phyloP scores from a whole-genome alignment of 306 rosid species.

The Quercus agrifolia region DNA sequence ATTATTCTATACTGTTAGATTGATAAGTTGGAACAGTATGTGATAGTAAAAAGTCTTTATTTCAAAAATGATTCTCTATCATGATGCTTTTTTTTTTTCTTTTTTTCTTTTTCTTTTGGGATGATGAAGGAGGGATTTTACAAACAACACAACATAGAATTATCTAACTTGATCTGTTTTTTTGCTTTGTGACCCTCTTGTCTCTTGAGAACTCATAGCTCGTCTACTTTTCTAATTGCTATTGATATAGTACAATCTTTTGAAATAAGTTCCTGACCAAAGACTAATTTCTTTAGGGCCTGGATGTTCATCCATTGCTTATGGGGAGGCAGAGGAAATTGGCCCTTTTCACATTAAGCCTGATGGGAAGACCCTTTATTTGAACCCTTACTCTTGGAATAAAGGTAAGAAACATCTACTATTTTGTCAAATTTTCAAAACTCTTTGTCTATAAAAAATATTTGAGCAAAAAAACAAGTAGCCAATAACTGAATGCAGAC shows the following conservation, averaged over 20 bases:
- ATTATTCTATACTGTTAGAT: background rate
- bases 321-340: slow-evolving; percentile 81
- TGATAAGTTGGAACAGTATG: background rate
- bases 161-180: background rate
- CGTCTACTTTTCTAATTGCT: background rate
- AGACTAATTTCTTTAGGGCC: slow-evolving; percentile 55
- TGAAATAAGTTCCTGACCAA: background rate
- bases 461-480: background rate
- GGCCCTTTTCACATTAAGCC: slow-evolving; percentile 78
- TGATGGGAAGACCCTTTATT: slow-evolving; percentile 61
- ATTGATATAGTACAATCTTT: background rate
- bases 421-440: background rate
- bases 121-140: too few relatives aligned
- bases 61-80: background rate
- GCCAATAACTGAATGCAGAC: background rate
- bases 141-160: too few relatives aligned
- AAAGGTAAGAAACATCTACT: slow-evolving; percentile 38
- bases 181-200: background rate
- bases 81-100: too few relatives aligned
- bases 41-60: background rate
- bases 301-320: slow-evolving; percentile 93
- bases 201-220: background rate
- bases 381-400: slow-evolving; percentile 89
- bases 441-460: background rate
- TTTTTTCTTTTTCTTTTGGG: too few relatives aligned